Evolutionary conservation across 805 yeast genomes (phyloP).

Genomic region (Wickerhamiella spandovensis): DNA sequence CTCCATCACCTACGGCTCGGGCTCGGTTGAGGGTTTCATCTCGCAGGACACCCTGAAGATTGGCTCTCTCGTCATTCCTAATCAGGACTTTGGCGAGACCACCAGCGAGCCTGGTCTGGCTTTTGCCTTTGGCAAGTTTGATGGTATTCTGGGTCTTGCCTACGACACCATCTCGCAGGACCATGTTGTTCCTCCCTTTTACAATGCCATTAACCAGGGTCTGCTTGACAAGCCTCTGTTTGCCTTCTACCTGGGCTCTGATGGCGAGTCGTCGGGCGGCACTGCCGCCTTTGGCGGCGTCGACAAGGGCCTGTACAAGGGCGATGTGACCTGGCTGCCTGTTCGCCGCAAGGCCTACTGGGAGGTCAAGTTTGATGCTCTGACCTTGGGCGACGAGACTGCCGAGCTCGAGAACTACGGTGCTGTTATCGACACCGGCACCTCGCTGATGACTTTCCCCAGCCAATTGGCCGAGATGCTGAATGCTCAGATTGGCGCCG

Average conservation of each 20-base stretch:
- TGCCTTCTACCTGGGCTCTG: conserved; percentile 81
- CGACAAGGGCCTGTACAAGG: conserved; percentile 61
- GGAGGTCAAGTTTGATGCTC: conserved; percentile 90
- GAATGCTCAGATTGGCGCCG: conserved; percentile 93
- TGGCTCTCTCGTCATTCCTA: conserved; percentile 73
- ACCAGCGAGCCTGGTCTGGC: conserved; percentile 96
- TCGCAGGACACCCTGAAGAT: conserved; percentile 72
- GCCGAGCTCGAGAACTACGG: conserved; percentile 75
- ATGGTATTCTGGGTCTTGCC: conserved; percentile 92
- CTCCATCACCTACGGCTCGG: conserved; percentile 83
- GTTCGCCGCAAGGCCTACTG: conserved; percentile 99
- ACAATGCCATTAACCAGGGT: conserved; percentile 73
- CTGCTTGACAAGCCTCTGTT: conserved; percentile 74
- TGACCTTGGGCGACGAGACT: conserved; percentile 83
- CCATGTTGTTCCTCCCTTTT: conserved; percentile 84
- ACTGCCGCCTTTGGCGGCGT: conserved; percentile 92
- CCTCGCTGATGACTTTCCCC: conserved; percentile 90
- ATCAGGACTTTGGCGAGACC: conserved; percentile 94
- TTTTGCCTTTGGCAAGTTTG: conserved; percentile 97
- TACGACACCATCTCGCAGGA: conserved; percentile 84
- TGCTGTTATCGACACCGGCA: conserved; percentile 98
- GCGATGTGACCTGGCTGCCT: conserved; percentile 89
- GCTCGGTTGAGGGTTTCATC: conserved; percentile 81
- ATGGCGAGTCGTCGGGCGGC: conserved; percentile 62
- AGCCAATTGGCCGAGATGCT: conserved; percentile 90